Evolutionary conservation across 169 alveolate species (phyloP).

Genomic region (Eimeria sp.): DNA sequence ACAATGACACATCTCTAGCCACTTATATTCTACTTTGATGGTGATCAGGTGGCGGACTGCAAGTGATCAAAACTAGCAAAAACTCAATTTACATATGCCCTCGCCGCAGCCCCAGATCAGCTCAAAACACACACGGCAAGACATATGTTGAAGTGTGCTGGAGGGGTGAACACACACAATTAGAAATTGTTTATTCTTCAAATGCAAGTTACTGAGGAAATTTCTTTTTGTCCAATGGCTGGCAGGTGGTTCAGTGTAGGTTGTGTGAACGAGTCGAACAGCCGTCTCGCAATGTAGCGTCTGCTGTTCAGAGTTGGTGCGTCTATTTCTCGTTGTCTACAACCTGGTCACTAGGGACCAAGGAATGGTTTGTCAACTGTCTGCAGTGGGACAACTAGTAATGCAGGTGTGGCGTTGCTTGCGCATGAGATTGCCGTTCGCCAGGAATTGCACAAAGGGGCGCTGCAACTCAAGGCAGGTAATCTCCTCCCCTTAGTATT

Average conservation of each 20-base stretch:
- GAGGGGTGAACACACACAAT: not conserved
- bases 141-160: not conserved
- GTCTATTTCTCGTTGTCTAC: not conserved
- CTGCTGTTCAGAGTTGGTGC: not conserved
- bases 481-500: not conserved
- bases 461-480: not conserved
- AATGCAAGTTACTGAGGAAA: not conserved
- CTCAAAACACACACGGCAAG: not conserved
- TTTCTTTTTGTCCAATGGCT: not conserved
- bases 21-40: not conserved
- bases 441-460: not conserved
- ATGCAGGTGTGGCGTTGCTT: not conserved
- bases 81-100: not conserved
- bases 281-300: not conserved
- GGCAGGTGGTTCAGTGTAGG: not conserved
- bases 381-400: not conserved
- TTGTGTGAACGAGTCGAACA: not conserved
- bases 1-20: not conserved
- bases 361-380: not conserved
- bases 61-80: not conserved
- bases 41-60: not conserved
- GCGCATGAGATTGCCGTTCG: not conserved
- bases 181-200: not conserved
- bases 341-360: not conserved
- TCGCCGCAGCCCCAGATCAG: conserved; percentile 42